Conservation (phyloP, 257 asterid genomes). For the Solanum arcanum region DNA sequence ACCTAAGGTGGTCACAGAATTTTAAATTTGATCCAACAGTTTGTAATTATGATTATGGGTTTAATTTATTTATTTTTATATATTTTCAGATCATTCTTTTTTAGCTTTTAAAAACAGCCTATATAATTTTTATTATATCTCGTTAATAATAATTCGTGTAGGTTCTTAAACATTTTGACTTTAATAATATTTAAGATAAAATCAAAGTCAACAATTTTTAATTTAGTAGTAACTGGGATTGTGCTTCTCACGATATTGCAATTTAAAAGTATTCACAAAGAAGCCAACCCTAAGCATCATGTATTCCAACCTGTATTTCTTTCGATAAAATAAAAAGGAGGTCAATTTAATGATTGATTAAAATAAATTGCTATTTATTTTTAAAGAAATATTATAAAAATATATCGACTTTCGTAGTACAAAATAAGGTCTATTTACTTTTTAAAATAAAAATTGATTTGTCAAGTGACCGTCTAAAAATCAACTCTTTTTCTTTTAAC, state of each 20-base stretch:
- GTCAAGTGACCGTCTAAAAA: not conserved
- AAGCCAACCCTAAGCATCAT: not conserved
- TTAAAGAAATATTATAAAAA: not conserved
- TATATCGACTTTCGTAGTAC: not conserved
- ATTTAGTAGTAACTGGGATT: not conserved
- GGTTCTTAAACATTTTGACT: not conserved
- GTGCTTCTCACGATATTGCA: not conserved
- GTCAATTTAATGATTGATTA: not conserved
- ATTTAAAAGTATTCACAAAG: not conserved
- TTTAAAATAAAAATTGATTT: not conserved
- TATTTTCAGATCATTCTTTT: not conserved
- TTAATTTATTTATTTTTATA: not conserved
- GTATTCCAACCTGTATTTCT: not conserved
- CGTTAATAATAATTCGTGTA: not conserved
- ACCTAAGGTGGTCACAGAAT: not conserved
- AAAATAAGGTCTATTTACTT: not conserved
- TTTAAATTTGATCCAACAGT: not conserved
- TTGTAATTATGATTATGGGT: not conserved
- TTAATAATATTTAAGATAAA: not conserved
- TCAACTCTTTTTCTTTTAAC: not conserved
- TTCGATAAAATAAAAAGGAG: not conserved
- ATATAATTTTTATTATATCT: not conserved
- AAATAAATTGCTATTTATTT: not conserved
- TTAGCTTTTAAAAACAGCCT: not conserved
- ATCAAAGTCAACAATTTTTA: not conserved